Percentiles rank a stretch among this genome's conserved stretches.
These are phyloP conservation scores for Paramecium octaurelia DNA, from an alignment of 73 alveolate genomes.

Conservation along the genomic window DNA sequence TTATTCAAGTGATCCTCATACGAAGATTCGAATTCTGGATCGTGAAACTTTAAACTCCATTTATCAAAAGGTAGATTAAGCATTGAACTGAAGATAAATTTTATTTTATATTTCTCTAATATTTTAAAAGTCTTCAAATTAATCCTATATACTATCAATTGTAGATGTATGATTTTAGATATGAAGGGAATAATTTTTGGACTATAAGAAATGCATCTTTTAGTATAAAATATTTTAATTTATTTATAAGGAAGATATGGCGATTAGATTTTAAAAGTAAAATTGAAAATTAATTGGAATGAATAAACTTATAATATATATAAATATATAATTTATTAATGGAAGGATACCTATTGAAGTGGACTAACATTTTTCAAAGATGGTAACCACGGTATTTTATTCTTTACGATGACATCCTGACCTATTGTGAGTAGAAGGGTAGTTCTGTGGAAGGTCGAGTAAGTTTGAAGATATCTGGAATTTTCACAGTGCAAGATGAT, in stretches of 20 bases:
- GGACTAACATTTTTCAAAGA: not conserved
- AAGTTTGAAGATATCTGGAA: not conserved
- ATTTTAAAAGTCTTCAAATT: not conserved
- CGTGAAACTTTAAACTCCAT: not conserved
- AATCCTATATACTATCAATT: not conserved
- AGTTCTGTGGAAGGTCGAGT: not conserved
- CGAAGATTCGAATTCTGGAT: not conserved
- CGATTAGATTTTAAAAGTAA: not conserved
- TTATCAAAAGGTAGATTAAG: not conserved
- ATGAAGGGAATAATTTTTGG: not conserved
- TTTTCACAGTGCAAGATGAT: not conserved
- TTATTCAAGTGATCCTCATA: not conserved
- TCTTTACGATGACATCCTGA: not conserved
- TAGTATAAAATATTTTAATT: too few species aligned
- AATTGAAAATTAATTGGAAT: not conserved
- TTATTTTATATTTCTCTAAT: not conserved
- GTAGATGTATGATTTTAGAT: not conserved
- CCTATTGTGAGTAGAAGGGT: not conserved
- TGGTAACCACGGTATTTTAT: conserved; percentile 37
- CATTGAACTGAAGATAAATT: not conserved
- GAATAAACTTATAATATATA: not conserved
- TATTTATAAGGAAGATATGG: not conserved
- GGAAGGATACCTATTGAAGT: conserved; percentile 12
- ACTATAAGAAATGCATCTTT: not conserved
- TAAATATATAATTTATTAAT: not conserved